These are phyloP conservation scores for Aureobasidium sp. DNA, from an alignment of 2,329 filamentous ascomycete genomes.

Conservation along the genomic window DNA sequence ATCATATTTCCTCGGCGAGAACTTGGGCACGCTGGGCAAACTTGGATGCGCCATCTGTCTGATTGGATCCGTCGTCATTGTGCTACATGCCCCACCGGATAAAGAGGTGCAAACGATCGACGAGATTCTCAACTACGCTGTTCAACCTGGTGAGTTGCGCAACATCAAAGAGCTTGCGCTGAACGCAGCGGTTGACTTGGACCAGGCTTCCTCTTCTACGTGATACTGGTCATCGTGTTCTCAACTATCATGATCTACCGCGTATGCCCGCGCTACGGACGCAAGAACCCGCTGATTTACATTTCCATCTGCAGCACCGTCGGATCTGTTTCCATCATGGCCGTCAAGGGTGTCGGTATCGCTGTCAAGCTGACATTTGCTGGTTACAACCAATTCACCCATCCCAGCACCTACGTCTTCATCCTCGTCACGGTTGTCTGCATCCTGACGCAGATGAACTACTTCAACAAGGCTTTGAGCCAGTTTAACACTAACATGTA, in stretches of 20 bases:
- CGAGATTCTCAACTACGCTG: constrained; percentile 81
- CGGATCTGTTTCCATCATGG: constrained; percentile 97
- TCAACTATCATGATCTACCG: constrained; percentile 94
- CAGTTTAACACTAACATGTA: constrained; percentile 97
- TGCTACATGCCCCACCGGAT: constrained; percentile 92
- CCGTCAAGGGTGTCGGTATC: constrained; percentile 96
- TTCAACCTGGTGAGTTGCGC: constrained; percentile 66
- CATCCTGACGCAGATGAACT: constrained; percentile 99
- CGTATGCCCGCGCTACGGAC: constrained; percentile 80
- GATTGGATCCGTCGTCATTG: constrained; percentile 93
- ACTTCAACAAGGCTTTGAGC: constrained; percentile 97
- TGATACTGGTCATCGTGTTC: constrained; percentile 70
- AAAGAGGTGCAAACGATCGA: constrained; percentile 87
- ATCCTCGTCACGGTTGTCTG: constrained; percentile 87
- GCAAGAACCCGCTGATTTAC: constrained; percentile 92
- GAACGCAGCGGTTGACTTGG: not conserved
- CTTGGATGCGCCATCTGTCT: constrained; percentile 94
- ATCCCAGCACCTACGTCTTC: constrained; percentile 95
- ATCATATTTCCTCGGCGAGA: constrained; percentile 87
- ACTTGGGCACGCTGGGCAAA: constrained; percentile 83
- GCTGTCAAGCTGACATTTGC: constrained; percentile 89
- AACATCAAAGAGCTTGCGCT: not conserved
- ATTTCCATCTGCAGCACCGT: constrained; percentile 97
- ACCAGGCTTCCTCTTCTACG: constrained; percentile 83
- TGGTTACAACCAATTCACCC: constrained; percentile 90